Percentiles rank a stretch among this genome's conserved stretches.
phyloP scores from a whole-genome alignment of 768 basidiomycete genomes.

The Pluteus cervinus region DNA sequence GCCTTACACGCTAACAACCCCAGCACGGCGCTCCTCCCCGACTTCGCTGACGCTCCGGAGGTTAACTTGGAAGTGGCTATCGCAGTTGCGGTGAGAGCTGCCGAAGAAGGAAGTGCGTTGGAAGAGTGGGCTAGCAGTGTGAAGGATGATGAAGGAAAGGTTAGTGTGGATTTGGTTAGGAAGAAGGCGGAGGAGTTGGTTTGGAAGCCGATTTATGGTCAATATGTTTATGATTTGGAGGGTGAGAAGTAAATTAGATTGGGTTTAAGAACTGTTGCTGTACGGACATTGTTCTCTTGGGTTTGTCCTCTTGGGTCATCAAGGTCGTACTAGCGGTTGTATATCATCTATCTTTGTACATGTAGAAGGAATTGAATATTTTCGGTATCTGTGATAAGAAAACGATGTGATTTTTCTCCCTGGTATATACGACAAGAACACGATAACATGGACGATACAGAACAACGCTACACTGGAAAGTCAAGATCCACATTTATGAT shows the following conservation, averaged over 20 bases:
- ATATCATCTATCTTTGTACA: too few species aligned
- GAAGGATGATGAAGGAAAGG: conserved; percentile 2
- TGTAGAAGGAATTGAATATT: too few species aligned
- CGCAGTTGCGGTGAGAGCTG: conserved; percentile 74
- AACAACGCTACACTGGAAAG: too few species aligned
- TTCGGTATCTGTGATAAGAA: too few species aligned
- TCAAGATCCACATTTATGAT: too few species aligned
- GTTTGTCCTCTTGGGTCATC: too few species aligned
- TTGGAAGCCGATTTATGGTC: conserved; percentile 64
- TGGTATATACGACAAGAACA: too few species aligned
- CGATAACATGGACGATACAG: too few species aligned
- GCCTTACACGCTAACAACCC: conserved; percentile 59
- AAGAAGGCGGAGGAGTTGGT: conserved; percentile 40
- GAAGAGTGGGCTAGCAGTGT: conserved; percentile 41
- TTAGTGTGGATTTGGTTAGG: conserved; percentile 41
- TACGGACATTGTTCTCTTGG: too few species aligned
- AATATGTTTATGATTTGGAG: conserved; percentile 56
- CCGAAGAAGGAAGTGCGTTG: conserved; percentile 61
- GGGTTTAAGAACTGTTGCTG: too few species aligned
- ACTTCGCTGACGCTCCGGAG: conserved; percentile 63
- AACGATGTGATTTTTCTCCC: too few species aligned
- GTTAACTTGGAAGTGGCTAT: conserved; percentile 80
- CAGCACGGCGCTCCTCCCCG: conserved; percentile 67
- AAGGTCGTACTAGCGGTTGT: too few species aligned
- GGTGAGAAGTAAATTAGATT: conserved; percentile 40